phyloP scores from a whole-genome alignment of 2,329 filamentous ascomycete species.

The Emericellopsis cladophorae region DNA sequence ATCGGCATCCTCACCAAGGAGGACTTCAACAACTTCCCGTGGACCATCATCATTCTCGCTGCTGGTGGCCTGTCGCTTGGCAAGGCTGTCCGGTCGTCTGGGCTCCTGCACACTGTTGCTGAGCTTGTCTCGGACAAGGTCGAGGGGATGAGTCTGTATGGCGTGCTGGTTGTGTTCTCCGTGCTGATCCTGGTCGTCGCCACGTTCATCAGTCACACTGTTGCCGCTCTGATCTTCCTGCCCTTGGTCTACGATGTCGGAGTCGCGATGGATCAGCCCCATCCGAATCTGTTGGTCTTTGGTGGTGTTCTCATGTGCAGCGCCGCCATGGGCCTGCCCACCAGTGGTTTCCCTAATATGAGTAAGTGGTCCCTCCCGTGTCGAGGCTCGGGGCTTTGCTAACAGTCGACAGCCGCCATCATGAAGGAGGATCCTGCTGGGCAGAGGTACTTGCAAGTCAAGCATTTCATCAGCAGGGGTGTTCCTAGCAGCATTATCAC shows the following conservation, averaged over 20 bases:
- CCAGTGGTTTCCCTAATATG: constrained; percentile 97
- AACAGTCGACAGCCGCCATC: constrained; percentile 58
- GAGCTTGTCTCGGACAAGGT: constrained; percentile 61
- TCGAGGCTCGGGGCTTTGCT: neutral
- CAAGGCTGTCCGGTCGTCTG: constrained; percentile 88
- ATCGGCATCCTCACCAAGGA: constrained; percentile 94
- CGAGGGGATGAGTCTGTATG: constrained; percentile 70
- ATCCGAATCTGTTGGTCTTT: constrained; percentile 94
- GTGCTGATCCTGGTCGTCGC: constrained; percentile 79
- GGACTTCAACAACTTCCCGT: constrained; percentile 99
- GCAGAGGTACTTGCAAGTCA: constrained; percentile 80
- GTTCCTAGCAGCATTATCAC: constrained; percentile 77
- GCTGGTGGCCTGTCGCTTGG: constrained; percentile 86
- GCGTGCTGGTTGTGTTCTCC: constrained; percentile 76
- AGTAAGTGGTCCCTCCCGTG: constrained; percentile 49
- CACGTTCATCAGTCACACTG: constrained; percentile 95
- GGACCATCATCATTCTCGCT: constrained; percentile 98
- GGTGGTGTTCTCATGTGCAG: constrained; percentile 90
- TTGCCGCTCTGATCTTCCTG: constrained; percentile 87
- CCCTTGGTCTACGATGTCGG: constrained; percentile 85
- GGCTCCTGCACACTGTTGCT: constrained; percentile 81
- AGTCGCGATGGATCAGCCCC: constrained; percentile 70
- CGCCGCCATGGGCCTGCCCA: constrained; percentile 90
- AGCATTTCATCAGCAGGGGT: constrained; percentile 90
- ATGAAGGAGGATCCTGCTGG: constrained; percentile 98